Conservation (phyloP, 2,329 filamentous ascomycete species). For the Pseudopithomyces maydicus region DNA sequence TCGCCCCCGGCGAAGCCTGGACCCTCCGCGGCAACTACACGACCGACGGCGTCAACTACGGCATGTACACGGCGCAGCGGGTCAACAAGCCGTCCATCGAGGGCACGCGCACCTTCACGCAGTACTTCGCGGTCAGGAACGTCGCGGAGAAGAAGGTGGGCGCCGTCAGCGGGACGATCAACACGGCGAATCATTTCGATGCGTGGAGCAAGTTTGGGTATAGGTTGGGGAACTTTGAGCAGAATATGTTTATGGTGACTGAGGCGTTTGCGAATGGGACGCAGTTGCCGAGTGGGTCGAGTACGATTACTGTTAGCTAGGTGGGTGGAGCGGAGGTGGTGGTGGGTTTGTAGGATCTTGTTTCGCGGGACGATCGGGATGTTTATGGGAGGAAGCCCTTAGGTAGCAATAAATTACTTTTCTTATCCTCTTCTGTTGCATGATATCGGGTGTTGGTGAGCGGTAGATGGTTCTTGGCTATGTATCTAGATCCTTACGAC, state of each 20-base stretch:
- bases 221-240: constrained; percentile 15
- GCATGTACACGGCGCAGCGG: constrained; percentile 19
- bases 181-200: constrained; percentile 24
- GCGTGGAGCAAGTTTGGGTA: constrained; percentile 24
- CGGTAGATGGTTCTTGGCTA: too few relatives aligned
- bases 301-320: constrained; percentile 19
- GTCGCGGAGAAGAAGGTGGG: constrained; percentile 9
- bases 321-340: too few relatives aligned
- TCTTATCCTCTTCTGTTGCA: too few relatives aligned
- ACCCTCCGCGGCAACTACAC: constrained; percentile 27
- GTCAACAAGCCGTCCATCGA: constrained; percentile 53
- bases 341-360: too few relatives aligned
- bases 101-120: constrained; percentile 56
- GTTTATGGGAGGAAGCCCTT: too few relatives aligned
- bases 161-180: constrained; percentile 19
- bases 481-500: too few relatives aligned
- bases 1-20: constrained; percentile 52
- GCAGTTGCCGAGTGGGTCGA: constrained; percentile 15
- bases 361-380: too few relatives aligned
- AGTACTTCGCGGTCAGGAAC: constrained; percentile 49
- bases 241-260: constrained; percentile 45
- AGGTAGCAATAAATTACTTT: too few relatives aligned
- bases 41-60: constrained; percentile 23
- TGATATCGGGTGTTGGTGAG: too few relatives aligned
- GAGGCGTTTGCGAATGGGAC: constrained; percentile 57